Evolutionary conservation across 2,329 filamentous ascomycete genomes (phyloP).

Genomic region (Aspergillus chevalieri): DNA sequence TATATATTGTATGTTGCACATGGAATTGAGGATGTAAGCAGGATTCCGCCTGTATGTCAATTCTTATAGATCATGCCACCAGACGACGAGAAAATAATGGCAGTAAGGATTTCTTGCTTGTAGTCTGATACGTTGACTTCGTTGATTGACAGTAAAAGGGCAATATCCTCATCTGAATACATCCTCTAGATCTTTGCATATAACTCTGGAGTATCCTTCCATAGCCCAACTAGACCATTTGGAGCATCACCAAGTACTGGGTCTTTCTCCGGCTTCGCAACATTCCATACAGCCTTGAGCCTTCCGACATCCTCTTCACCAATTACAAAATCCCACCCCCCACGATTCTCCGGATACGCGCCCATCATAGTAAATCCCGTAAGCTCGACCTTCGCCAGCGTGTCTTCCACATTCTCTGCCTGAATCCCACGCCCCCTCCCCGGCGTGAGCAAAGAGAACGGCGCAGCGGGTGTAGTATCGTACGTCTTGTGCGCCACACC

Average conservation of each 20-base stretch:
- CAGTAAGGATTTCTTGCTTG: background rate
- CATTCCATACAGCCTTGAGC: conserved; percentile 42
- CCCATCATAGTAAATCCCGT: conserved; percentile 53
- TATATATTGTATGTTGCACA: no score
- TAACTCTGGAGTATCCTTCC: conserved; percentile 13
- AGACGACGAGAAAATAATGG: no score
- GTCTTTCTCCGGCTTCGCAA: conserved; percentile 42
- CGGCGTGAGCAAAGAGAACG: conserved; percentile 41
- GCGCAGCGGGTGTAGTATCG: conserved; percentile 32
- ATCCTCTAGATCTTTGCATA: background rate
- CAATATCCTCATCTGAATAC: background rate
- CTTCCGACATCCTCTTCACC: conserved; percentile 40
- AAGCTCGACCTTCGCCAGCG: conserved; percentile 32
- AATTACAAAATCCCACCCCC: conserved; percentile 47
- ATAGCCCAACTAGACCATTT: conserved; percentile 34
- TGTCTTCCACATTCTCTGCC: conserved; percentile 25
- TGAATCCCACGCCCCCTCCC: conserved; percentile 35
- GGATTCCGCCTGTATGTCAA: no score
- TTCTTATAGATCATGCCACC: no score
- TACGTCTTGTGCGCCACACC: conserved; percentile 53
- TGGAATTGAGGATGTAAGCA: no score
- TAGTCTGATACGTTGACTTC: background rate
- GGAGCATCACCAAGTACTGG: conserved; percentile 40
- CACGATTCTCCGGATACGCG: conserved; percentile 45
- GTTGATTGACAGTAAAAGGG: background rate